Base-by-base conservation (phyloP, 208 protist species). In the Plasmodiophora brassicae region DNA sequence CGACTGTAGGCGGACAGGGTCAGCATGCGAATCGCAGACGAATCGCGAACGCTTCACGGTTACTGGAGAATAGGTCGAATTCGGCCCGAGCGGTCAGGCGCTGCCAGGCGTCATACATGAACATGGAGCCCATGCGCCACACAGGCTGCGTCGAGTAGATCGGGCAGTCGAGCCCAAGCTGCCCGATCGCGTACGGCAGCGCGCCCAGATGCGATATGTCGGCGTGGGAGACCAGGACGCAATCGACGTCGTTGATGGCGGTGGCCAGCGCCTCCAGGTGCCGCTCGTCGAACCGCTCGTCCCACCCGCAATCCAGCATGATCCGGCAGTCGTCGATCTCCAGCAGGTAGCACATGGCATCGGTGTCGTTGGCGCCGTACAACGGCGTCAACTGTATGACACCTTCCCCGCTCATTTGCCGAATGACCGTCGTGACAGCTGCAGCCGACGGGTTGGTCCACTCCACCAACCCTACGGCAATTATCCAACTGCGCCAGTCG, bases 231-330 rank as follows among this genome's bases (percentile, higher is more conserved):
- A 96, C 36, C 35, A 96, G 89, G 1, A 96, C 89, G 44, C 87
- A 54, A 88, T 96, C 92, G 43, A 93, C 60, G 32, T 88, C 89
- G 32, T 1, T 25, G 32, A 25, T 22, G 28, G 36, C 84, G 0
- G 44, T 22, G 20, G 32, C 85, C 14, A 95, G 43, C 0, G 86
- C 50, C 41, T 95, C 94, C 28, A 95, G 71, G 25, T 89, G 39
- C 39, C 88, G 28, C 44, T 71, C 28, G 84, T 96, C 91, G 44
- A 96, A 94, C 32, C 88, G 54, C 45, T 94, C 91, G 60, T 93
- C 88, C 94, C 94, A 94, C 8, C 95, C 95, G 89, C 95, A 96
- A 86, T 96, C 95, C 25, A 96, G 91, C 71, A 96, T 60, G 84
- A 96, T 95, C 43, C 43, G 35, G 87, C 87, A 92, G 46, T 95